Base-by-base conservation (phyloP, 768 basidiomycete species). In the Podaxis sp. region DNA sequence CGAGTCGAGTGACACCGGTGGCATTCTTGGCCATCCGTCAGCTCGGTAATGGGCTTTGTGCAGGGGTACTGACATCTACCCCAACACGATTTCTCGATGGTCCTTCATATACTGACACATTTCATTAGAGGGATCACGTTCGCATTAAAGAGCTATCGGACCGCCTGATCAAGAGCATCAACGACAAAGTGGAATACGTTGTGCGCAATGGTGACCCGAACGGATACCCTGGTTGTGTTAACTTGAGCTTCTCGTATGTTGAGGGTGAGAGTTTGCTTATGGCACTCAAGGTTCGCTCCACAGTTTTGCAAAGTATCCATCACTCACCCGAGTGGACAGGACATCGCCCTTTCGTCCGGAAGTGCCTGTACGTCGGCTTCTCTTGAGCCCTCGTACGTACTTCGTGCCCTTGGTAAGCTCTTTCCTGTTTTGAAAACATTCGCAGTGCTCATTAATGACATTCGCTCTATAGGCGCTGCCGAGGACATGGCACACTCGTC, bases 401-500 rank as follows among this genome's bases (percentile, higher is more conserved):
- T 99, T 36, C 88, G 97, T 55, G 97, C 97, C 3, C 83, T 99
- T 48, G 95, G 93, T 87, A 69, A 57, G 79, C 62, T 25, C 27
- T 23, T 36, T 35, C 54, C 50, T 4, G 32, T 42, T 35, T 32
- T 40, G 7, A 21, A 57, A 5, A 23, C 51, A 47, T 44, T 5
- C 27, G 2, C 21, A 50, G n/a, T 35, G 40, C 27, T 56, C 2
- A 50, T 28, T 64, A 4, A n/a, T n/a, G n/a, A n/a, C 60, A 11
- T 13, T 58, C 65, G 18, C 56, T n/a, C 25, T 64, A 44, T 44
- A 89, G 91, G 93, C 66, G 93, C 96, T 37, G 94, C 95, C 27
- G 97, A 99, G 71, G 97, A 98, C 69, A 97, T 98, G 95, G 97
- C 97, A 0, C 97, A 99, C 71, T 97, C 95, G 16, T 96, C 94